phyloP scores from a whole-genome alignment of 164 flowering plant species.

The Vitis riparia region DNA sequence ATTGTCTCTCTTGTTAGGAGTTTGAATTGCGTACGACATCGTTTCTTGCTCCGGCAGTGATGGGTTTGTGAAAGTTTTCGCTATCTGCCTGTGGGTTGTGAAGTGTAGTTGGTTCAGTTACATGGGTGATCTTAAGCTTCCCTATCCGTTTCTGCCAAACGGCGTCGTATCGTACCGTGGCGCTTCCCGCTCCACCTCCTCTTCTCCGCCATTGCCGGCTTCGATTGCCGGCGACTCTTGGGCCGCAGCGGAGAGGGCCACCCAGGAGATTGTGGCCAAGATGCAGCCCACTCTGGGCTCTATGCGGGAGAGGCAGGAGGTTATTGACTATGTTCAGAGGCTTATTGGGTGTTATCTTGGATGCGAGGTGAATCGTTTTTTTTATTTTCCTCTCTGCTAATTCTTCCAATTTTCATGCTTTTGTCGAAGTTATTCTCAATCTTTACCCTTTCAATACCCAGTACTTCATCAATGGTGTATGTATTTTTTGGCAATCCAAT shows the following conservation, averaged over 20 bases:
- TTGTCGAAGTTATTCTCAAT: neutral
- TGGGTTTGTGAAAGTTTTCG: neutral
- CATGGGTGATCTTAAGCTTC: constrained; percentile 13
- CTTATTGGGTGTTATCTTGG: constrained; percentile 27
- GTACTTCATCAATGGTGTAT: neutral
- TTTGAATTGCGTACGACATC: too few relatives aligned
- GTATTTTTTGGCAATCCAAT: neutral
- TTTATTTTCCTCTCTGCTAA: neutral
- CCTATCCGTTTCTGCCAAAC: neutral
- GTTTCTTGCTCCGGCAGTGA: neutral
- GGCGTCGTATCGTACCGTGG: neutral
- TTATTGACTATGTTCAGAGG: constrained; percentile 40
- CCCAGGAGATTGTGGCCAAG: constrained; percentile 22
- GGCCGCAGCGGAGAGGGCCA: constrained; percentile 32
- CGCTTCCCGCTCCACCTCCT: neutral
- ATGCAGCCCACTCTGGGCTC: constrained; percentile 41
- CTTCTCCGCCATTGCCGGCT: constrained; percentile 10
- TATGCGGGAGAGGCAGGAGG: constrained; percentile 32
- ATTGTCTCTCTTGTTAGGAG: too few relatives aligned
- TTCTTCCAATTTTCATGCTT: neutral
- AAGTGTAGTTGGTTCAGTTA: neutral
- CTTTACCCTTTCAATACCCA: neutral
- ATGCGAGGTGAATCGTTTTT: constrained; percentile 25
- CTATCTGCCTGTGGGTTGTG: too few relatives aligned
- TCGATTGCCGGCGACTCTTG: constrained; percentile 27